These are phyloP conservation scores for Salix viminalis DNA, from an alignment of 345 rosid species.

Conservation along the genomic window DNA sequence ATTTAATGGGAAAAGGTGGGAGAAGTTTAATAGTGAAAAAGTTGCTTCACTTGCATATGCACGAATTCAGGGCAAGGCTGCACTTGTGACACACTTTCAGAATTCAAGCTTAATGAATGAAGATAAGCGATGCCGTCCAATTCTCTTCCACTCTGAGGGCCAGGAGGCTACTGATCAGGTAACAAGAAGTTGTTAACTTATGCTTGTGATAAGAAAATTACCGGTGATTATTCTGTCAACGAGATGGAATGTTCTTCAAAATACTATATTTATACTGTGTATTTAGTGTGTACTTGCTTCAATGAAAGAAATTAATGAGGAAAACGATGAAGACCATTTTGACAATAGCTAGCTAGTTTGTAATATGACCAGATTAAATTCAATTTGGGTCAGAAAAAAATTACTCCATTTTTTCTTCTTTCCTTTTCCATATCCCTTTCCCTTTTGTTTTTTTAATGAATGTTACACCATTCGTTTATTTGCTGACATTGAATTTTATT, in stretches of 20 bases:
- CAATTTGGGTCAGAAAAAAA: neutral
- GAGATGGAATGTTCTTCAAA: neutral
- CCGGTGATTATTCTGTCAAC: neutral
- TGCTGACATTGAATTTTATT: neutral
- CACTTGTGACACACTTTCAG: conserved; percentile 23
- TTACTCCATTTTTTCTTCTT: neutral
- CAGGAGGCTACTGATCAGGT: conserved; percentile 19
- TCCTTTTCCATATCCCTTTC: too few species aligned
- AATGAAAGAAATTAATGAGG: neutral
- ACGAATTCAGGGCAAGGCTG: conserved; percentile 23
- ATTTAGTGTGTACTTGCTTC: neutral
- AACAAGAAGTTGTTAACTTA: neutral
- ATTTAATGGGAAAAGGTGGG: conserved; percentile 26
- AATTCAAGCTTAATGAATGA: conserved; percentile 26
- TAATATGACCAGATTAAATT: neutral
- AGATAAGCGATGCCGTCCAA: conserved; percentile 24
- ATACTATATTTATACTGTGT: neutral
- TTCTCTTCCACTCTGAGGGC: conserved; percentile 18
- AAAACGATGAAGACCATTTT: neutral
- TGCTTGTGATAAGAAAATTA: neutral
- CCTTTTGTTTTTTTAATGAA: neutral
- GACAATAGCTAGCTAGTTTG: neutral
- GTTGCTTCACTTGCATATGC: conserved; percentile 26
- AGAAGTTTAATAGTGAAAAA: conserved; percentile 24
- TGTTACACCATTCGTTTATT: neutral